Evolutionary conservation across 2,329 filamentous ascomycete species (phyloP).

Genomic region (Rugonectria rugulosa): DNA sequence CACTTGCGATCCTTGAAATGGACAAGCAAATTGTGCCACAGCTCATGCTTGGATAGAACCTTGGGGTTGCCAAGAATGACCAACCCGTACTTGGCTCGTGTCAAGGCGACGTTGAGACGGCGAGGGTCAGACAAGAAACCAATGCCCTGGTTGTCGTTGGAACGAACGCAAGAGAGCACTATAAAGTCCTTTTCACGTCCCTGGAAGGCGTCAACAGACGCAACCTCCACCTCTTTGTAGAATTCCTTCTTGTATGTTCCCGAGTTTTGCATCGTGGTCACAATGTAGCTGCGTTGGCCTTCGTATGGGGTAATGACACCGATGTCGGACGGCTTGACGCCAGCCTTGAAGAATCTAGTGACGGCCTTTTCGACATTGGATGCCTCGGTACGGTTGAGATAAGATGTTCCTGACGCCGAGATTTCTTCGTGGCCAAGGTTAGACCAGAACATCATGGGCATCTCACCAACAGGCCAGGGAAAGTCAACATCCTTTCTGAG

Average conservation of each 20-base stretch:
- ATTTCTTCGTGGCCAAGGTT: conserved; percentile 98
- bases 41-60: conserved; percentile 94
- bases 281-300: conserved; percentile 96
- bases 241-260: conserved; percentile 98
- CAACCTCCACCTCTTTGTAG: conserved; percentile 98
- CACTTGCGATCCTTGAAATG: conserved; percentile 98
- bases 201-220: conserved; percentile 98
- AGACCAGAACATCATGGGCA: conserved; percentile 99
- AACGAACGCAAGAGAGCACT: conserved; percentile 95
- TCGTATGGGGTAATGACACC: conserved; percentile 99
- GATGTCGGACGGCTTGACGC: conserved; percentile 91
- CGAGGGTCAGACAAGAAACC: conserved; percentile 98
- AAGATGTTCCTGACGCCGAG: conserved; percentile 95
- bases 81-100: conserved; percentile 94
- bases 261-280: conserved; percentile 98
- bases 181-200: conserved; percentile 99
- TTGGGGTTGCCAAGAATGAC: conserved; percentile 98
- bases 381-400: conserved; percentile 96
- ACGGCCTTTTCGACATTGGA: conserved; percentile 99
- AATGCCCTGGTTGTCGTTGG: conserved; percentile 98
- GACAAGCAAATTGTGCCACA: conserved; percentile 94
- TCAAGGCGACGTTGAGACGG: conserved; percentile 95
- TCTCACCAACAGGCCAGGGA: conserved; percentile 93
- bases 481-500: conserved; percentile 95
- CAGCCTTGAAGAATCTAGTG: conserved; percentile 97